Evolutionary conservation across 495 filamentous ascomycete genomes (phyloP), one percentile per base, ranked within the genome.

Genomic region (Aspergillus panamensis): DNA sequence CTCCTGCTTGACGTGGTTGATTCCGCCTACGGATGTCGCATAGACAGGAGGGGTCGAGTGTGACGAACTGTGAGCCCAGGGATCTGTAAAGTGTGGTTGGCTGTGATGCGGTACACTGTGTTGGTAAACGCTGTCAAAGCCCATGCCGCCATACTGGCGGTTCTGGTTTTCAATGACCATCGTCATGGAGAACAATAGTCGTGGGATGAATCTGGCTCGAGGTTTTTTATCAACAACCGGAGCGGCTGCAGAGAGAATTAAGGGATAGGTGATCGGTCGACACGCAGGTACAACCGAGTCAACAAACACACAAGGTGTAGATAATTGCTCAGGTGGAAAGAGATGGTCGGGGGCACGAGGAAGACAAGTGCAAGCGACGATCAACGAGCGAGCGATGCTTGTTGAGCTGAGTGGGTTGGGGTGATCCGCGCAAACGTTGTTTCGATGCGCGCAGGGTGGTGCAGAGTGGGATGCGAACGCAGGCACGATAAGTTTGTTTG

Each of bases 121-220:
- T 35, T 87, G 87, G 62, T 85, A 82, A 67, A 88, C 79, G 71
- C 85, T 85, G 72, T 93, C 89, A 79, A 92, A 96, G 72, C 83
- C 82, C 79, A 93, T 83, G 62, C 82, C 83, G 77, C 90, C 85
- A 74, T 90, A 86, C 49, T 82, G 80, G 78, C 89, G 91, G 79
- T 89, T 88, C 74, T 92, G 87, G 71, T 85, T 83, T 75, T 91
- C 89, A 75, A 94, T 85, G 77, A 93, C 90, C 85, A 95, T 87
- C 79, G 89, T 90, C 84, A 90, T 87, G 73, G 78, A 72, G 76
- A 61, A 59, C 70, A 61, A 51, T 39, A 29, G 53, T 53, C 37
- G 35, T 58, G 19, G 47, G 17, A 53, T 21, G 43, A 13, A 32
- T 40, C 31, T 14, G 30, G 45, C 1, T 48, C n/a, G 43, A n/a